Evolutionary conservation across 352 stramenopile genomes (phyloP).

Genomic region (Phytophthora agathidicida): DNA sequence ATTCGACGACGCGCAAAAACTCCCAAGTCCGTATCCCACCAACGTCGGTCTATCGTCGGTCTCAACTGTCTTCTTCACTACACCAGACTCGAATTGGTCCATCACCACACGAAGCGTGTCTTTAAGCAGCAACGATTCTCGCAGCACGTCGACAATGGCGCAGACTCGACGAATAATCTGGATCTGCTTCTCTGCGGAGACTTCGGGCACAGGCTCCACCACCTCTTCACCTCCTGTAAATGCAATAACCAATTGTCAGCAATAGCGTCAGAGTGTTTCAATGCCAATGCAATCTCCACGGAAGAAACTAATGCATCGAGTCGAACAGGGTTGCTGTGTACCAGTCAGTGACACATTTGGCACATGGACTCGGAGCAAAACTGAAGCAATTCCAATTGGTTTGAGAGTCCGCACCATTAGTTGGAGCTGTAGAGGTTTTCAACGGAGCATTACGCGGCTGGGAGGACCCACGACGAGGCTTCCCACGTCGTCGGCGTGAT

Average conservation of each 20-base stretch:
- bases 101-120: slow-evolving; percentile 30
- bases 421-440: neutral
- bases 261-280: neutral
- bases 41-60: slow-evolving; percentile 23
- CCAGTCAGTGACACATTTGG: slow-evolving; percentile 21
- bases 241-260: neutral
- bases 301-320: too few relatives aligned
- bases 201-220: slow-evolving; percentile 28
- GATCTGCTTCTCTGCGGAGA: slow-evolving; percentile 41
- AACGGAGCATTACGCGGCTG: neutral
- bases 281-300: neutral
- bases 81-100: slow-evolving; percentile 29
- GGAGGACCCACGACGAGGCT: slow-evolving; percentile 9
- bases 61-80: slow-evolving; percentile 5
- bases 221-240: slow-evolving; percentile 25
- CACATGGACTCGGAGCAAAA: neutral
- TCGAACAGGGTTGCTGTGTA: too few relatives aligned
- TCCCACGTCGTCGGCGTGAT: slow-evolving; percentile 23
- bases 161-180: slow-evolving; percentile 48
- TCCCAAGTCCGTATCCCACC: slow-evolving; percentile 77
- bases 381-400: neutral
- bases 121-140: slow-evolving; percentile 34
- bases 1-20: slow-evolving; percentile 76
- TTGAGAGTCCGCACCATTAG: slow-evolving; percentile 2
- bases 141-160: slow-evolving; percentile 39